Conservation (phyloP, 805 yeast genomes). For the Naumovozyma dairenensis region DNA sequence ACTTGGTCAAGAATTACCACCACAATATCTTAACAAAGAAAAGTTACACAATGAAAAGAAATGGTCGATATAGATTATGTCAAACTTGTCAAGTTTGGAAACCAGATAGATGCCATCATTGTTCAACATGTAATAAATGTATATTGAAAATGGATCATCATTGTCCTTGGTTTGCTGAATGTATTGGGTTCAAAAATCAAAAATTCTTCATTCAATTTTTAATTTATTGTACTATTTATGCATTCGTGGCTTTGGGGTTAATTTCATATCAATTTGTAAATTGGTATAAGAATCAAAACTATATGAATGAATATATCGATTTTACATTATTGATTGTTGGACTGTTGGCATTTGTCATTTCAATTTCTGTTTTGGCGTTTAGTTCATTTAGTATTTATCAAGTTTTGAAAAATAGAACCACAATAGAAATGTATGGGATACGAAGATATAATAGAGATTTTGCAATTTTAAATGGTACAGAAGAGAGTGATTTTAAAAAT, state of each 20-base stretch:
- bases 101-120: conserved; percentile 84
- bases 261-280: conserved; percentile 36
- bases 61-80: conserved; percentile 64
- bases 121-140: conserved; percentile 62
- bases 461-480: conserved; percentile 26
- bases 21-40: conserved; percentile 32
- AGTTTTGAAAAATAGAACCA: conserved; percentile 57
- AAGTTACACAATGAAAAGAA: conserved; percentile 38
- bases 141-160: conserved; percentile 88
- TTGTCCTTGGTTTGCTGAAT: conserved; percentile 87
- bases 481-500: conserved; percentile 40
- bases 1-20: conserved; percentile 31
- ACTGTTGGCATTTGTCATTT: conserved; percentile 42
- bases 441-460: conserved; percentile 38
- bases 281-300: conserved; percentile 38
- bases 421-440: conserved; percentile 63
- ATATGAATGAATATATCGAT: conserved; percentile 37
- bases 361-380: conserved; percentile 50
- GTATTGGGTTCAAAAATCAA: conserved; percentile 77
- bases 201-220: conserved; percentile 72
- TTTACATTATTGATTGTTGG: conserved; percentile 53
- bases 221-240: conserved; percentile 40
- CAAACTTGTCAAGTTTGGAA: conserved; percentile 62
- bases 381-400: conserved; percentile 49
- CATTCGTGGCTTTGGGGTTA: conserved; percentile 33